Evolutionary conservation across 495 filamentous ascomycete species (phyloP).

Genomic region (Astrothelium subdiscretum): DNA sequence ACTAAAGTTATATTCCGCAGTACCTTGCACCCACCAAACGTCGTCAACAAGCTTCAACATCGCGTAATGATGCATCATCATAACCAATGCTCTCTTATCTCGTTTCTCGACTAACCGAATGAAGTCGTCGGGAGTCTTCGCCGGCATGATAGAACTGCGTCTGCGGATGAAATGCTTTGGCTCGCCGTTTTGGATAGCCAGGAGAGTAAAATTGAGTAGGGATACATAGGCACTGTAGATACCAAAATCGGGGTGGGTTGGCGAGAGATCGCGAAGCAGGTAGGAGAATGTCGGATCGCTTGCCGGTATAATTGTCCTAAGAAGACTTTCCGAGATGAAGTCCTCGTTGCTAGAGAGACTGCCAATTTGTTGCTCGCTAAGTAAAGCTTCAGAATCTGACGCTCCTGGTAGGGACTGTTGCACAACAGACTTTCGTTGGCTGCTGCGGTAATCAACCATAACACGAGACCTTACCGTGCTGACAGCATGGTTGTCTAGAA

Average conservation of each 20-base stretch:
- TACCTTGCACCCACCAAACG: background rate
- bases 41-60: background rate
- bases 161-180: background rate
- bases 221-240: background rate
- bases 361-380: background rate
- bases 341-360: background rate
- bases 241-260: background rate
- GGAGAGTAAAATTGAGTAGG: background rate
- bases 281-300: background rate
- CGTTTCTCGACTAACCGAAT: background rate
- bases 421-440: background rate
- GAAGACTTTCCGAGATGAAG: background rate
- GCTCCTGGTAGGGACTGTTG: background rate
- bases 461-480: background rate
- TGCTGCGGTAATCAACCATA: background rate
- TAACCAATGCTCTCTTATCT: background rate
- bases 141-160: background rate
- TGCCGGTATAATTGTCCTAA: background rate
- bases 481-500: background rate
- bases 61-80: constrained; percentile 1
- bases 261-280: background rate
- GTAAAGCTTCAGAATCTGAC: background rate
- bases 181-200: background rate
- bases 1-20: background rate
- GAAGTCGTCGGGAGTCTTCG: background rate